Evolutionary conservation across 208 protist genomes (phyloP), one percentile per base, ranked within the genome.

Genomic region (Leishmania gerbilli): DNA sequence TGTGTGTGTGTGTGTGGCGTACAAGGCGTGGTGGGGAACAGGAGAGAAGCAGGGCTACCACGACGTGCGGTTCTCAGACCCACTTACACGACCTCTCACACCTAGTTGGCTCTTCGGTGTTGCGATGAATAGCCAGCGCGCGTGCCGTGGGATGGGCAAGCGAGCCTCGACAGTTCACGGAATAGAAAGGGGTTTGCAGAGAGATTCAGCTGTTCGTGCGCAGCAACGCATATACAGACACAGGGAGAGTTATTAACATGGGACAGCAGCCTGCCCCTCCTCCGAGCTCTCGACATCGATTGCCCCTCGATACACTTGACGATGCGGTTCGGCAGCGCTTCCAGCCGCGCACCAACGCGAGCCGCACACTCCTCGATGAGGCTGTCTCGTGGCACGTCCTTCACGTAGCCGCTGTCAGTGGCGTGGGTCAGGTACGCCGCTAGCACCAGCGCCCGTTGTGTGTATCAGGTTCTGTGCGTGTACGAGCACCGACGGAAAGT

Each of bases 311-410:
- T 79, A 51, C 86, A 88, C 45, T 81, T 78, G n/a, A 88, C 84
- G 40, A 89, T 84, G 56, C 80, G 85, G 47, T 76, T 62, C 42
- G 83, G 83, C 64, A 91, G 79, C 49, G 89, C 88, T 47, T 91
- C 88, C 47, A 91, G 81, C 37, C 77, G 71, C 53, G 74, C 71
- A 27, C 82, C 79, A 8, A 87, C 78, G 21, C 71, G 71, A 31
- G 82, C 75, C n/a, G 83, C 71, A 62, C 74, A 60, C n/a, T 74
- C 71, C 62, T 89, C 88, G 27, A 91, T 77, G 11, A 80, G 79
- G 58, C 77, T 71, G 42, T 84, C 83, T 24, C 74, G 55, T 45
- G 84, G 83, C 79, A 86, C 74, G 45, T 47, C 45, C 34, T 19
- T 19, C 51, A 21, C 51, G 51, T 55, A 55, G 17, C 51, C 51